Evolutionary conservation across 2,329 filamentous ascomycete species (phyloP).

Genomic region (Plectosphaerella plurivora): DNA sequence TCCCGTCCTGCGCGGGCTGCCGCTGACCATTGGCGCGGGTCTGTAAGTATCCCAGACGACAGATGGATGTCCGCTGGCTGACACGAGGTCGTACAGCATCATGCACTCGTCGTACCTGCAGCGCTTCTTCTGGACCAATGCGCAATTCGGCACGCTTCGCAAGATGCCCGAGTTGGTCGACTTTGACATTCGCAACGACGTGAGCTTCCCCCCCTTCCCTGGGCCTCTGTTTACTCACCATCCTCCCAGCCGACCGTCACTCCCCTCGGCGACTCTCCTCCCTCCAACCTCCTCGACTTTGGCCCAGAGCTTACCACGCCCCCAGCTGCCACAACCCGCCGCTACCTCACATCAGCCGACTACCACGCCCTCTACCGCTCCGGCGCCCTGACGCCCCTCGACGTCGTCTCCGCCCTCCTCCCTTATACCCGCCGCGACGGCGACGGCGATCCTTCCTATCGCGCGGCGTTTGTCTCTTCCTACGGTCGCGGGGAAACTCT

Average conservation of each 20-base stretch:
- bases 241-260: constrained; percentile 49
- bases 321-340: constrained; percentile 27
- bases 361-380: constrained; percentile 72
- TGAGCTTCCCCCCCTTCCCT: constrained; percentile 21
- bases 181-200: constrained; percentile 43
- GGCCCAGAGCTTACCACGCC: constrained; percentile 32
- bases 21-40: constrained; percentile 57
- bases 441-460: constrained; percentile 39
- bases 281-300: constrained; percentile 30
- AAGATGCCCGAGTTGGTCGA: constrained; percentile 39
- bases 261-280: constrained; percentile 35
- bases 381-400: constrained; percentile 65
- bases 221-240: not conserved
- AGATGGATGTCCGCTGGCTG: too few species aligned
- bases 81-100: constrained; percentile 37
- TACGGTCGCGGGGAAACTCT: constrained; percentile 47
- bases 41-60: constrained; percentile 40
- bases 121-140: constrained; percentile 65
- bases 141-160: constrained; percentile 46
- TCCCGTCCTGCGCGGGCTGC: constrained; percentile 63
- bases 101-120: constrained; percentile 57
- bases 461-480: constrained; percentile 67
- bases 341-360: constrained; percentile 68
- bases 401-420: constrained; percentile 67
- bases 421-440: constrained; percentile 61